Evolutionary conservation across 768 basidiomycete species (phyloP).

Genomic region (Sistotremastrum niveocremeum): DNA sequence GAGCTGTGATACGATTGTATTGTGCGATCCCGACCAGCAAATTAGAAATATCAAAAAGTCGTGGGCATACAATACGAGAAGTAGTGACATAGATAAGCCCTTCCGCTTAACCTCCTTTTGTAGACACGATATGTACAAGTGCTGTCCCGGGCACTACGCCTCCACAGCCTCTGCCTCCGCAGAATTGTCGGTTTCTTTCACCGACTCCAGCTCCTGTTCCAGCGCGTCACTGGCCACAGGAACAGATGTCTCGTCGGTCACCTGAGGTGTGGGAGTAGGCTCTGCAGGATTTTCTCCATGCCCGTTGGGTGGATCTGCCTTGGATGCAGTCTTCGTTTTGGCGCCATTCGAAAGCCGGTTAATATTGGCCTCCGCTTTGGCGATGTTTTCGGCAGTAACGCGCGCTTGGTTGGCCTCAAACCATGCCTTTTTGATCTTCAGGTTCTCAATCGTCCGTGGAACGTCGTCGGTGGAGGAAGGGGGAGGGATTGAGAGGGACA

Average conservation of each 20-base stretch:
- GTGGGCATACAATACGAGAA: too few relatives aligned
- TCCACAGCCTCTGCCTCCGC: conserved; percentile 12
- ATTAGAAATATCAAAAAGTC: too few relatives aligned
- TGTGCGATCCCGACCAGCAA: too few relatives aligned
- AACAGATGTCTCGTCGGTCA: conserved; percentile 15
- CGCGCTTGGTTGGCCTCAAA: conserved; percentile 84
- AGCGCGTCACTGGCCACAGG: conserved; percentile 27
- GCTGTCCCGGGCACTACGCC: neutral
- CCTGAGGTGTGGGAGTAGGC: conserved; percentile 28
- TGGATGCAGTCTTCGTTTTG: conserved; percentile 21
- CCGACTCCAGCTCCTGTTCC: conserved; percentile 29
- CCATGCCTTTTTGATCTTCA: conserved; percentile 92
- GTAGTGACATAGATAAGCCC: too few relatives aligned
- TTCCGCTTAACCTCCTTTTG: too few relatives aligned
- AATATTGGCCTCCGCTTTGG: conserved; percentile 69
- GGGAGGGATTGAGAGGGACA: conserved; percentile 80
- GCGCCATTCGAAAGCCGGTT: conserved; percentile 37
- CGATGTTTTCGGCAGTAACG: conserved; percentile 64
- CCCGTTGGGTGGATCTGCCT: conserved; percentile 22
- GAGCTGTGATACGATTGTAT: too few relatives aligned
- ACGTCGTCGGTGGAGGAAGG: conserved; percentile 68
- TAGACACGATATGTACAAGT: too few relatives aligned
- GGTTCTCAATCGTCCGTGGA: conserved; percentile 72
- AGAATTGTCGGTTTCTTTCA: conserved; percentile 12
- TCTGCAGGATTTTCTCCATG: conserved; percentile 31